phyloP scores from a whole-genome alignment of 805 yeast species.

The Kurtzmaniella fragi region DNA sequence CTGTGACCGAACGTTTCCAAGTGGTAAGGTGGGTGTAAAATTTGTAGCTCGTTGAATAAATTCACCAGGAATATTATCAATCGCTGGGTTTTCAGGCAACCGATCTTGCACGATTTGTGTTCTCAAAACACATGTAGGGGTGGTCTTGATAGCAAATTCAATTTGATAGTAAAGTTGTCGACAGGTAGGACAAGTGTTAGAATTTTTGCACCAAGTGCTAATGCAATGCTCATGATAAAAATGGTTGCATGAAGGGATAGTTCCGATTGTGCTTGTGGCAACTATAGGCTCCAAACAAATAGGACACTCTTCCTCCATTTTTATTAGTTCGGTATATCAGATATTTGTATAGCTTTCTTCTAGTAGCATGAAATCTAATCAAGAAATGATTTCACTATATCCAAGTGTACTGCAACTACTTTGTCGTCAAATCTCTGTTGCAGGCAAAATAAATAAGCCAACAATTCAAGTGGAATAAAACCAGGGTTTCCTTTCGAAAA shows the following conservation, averaged over 20 bases:
- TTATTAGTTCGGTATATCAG: too few relatives aligned
- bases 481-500: too few relatives aligned
- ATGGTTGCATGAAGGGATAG: constrained; percentile 41
- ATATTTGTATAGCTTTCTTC: background rate
- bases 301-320: constrained; percentile 41
- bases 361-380: too few relatives aligned
- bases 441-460: background rate
- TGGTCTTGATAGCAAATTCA: constrained; percentile 19
- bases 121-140: constrained; percentile 5
- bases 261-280: constrained; percentile 15
- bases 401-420: background rate
- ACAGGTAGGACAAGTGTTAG: constrained; percentile 61
- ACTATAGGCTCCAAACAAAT: constrained; percentile 47
- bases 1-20: constrained; percentile 7
- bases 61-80: constrained; percentile 32
- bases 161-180: constrained; percentile 41
- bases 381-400: too few relatives aligned
- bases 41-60: constrained; percentile 12
- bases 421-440: too few relatives aligned
- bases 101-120: constrained; percentile 22
- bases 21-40: background rate
- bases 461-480: background rate
- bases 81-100: constrained; percentile 29
- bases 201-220: constrained; percentile 49
- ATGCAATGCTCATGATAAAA: constrained; percentile 55